Evolutionary conservation across 148 eudicot genomes (phyloP).

Genomic region (Persicaria tinctoria): DNA sequence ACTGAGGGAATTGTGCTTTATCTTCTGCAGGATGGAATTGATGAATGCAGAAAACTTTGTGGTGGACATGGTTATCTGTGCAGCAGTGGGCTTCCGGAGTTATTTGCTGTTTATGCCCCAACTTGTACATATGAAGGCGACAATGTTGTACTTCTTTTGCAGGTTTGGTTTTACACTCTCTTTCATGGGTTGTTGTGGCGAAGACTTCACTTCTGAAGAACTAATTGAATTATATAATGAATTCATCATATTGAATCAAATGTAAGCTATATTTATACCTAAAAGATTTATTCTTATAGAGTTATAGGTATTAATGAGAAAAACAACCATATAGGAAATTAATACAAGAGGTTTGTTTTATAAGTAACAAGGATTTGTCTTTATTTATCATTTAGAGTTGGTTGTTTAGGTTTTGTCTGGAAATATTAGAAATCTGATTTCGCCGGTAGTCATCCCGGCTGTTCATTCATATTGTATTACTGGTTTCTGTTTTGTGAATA

Average conservation of each 20-base stretch:
- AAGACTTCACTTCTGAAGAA: background rate
- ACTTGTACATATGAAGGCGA: constrained; percentile 97
- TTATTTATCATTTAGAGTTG: background rate
- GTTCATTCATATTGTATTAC: background rate
- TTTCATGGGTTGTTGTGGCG: background rate
- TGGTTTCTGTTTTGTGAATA: background rate
- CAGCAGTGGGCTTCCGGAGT: constrained; percentile 93
- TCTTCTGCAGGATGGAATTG: constrained; percentile 73
- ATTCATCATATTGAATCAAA: background rate
- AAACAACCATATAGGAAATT: background rate
- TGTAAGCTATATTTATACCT: background rate
- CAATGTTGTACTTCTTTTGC: constrained; percentile 70
- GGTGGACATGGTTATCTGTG: constrained; percentile 96
- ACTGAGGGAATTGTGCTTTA: background rate
- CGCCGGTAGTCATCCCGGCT: background rate
- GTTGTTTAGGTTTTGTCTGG: background rate
- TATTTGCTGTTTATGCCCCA: constrained; percentile 91
- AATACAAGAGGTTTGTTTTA: background rate
- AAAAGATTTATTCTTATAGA: background rate
- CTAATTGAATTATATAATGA: background rate
- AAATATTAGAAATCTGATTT: background rate
- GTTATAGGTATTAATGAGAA: background rate
- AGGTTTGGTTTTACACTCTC: constrained; percentile 36
- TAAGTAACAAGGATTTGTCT: background rate
- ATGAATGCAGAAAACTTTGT: constrained; percentile 89